Evolutionary conservation across 495 filamentous ascomycete species (phyloP).

Genomic region (Bryoglossum gracile): DNA sequence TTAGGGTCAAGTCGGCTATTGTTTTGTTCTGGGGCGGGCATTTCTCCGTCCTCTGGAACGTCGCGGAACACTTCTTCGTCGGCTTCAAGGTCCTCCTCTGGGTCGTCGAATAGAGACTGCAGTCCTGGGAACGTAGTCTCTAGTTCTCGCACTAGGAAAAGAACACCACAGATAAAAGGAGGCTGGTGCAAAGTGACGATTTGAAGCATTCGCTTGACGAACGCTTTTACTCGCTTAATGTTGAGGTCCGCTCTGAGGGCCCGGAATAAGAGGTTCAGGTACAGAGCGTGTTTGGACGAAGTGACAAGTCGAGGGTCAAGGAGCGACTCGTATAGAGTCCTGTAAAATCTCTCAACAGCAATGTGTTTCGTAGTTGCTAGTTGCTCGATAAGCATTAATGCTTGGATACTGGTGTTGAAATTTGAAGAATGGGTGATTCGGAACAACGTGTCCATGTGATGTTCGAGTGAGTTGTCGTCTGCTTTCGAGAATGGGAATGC

Average conservation of each 20-base stretch:
- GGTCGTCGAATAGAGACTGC: slow-evolving; percentile 60
- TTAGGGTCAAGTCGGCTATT: slow-evolving; percentile 2
- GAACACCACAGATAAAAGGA: slow-evolving; percentile 79
- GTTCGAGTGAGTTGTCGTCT: slow-evolving; percentile 70
- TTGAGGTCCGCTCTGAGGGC: slow-evolving; percentile 81
- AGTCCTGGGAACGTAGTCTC: slow-evolving; percentile 68
- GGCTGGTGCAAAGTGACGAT: slow-evolving; percentile 82
- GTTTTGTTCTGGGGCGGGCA: slow-evolving; percentile 15
- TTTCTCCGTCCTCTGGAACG: slow-evolving; percentile 42
- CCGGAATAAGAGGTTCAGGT: slow-evolving; percentile 85
- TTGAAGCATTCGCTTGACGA: slow-evolving; percentile 87
- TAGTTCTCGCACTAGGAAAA: slow-evolving; percentile 81
- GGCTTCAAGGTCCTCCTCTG: slow-evolving; percentile 62
- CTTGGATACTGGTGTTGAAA: slow-evolving; percentile 97
- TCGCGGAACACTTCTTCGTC: slow-evolving; percentile 62
- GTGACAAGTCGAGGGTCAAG: slow-evolving; percentile 79
- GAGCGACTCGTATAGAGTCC: slow-evolving; percentile 90
- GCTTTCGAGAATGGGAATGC: slow-evolving; percentile 86
- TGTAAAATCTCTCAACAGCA: slow-evolving; percentile 82
- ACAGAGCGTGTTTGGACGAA: slow-evolving; percentile 91
- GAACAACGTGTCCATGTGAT: slow-evolving; percentile 89
- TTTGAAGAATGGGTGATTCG: slow-evolving; percentile 94
- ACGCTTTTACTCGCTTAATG: slow-evolving; percentile 85
- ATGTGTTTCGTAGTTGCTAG: slow-evolving; percentile 69
- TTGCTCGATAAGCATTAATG: slow-evolving; percentile 92